A percentile compares a stretch with the other conserved stretches of the same genome.
Evolutionary conservation across 1,284 basidiomycete species (phyloP).

Genomic region (Trametes sp.): DNA sequence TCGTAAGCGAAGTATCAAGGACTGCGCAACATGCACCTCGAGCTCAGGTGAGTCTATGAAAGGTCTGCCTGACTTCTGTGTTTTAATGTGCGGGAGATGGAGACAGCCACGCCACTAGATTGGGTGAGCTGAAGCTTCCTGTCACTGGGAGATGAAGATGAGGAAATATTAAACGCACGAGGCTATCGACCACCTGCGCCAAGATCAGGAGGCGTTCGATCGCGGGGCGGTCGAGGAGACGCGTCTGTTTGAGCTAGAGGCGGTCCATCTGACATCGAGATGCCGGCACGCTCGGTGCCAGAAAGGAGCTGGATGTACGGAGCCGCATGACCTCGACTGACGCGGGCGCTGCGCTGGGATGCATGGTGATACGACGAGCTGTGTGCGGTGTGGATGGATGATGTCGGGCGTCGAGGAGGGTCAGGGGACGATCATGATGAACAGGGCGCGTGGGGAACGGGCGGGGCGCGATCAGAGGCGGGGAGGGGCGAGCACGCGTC

Average conservation of each 20-base stretch:
- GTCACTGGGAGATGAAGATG: slow-evolving; percentile 27
- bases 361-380: not conserved
- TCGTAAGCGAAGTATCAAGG: not conserved
- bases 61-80: not conserved
- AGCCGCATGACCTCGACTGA: slow-evolving; percentile 21
- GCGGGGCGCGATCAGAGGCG: slow-evolving; percentile 4
- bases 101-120: slow-evolving; percentile 10
- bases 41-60: not conserved
- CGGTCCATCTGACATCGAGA: slow-evolving; percentile 11
- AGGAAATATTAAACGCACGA: slow-evolving; percentile 23
- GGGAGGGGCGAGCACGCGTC: slow-evolving; percentile 13
- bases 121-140: slow-evolving; percentile 8
- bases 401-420: slow-evolving; percentile 5
- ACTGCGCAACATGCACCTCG: not conserved
- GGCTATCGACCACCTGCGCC: slow-evolving; percentile 28
- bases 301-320: slow-evolving; percentile 1
- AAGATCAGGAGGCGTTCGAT: slow-evolving; percentile 26
- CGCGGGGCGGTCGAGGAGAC: slow-evolving; percentile 10
- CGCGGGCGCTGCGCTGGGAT: not conserved
- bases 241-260: slow-evolving; percentile 20
- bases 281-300: not conserved
- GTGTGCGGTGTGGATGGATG: slow-evolving; percentile 8
- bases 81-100: not conserved
- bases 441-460: slow-evolving; percentile 7
- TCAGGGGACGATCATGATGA: slow-evolving; percentile 24